Evolutionary conservation across 306 rosid genomes (phyloP).

Genomic region (Delonix regia): DNA sequence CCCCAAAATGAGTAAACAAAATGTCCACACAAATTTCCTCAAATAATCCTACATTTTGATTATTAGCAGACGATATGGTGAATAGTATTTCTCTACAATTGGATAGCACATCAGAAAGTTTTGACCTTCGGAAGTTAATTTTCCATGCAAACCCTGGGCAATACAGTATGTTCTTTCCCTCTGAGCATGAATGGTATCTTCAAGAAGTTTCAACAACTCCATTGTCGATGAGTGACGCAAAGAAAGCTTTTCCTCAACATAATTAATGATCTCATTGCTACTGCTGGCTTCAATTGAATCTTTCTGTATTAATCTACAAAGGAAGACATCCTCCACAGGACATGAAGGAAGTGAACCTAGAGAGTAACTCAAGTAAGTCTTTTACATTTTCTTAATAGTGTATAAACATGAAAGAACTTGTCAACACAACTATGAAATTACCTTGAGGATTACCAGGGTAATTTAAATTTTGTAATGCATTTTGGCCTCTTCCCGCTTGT

Average conservation of each 20-base stretch:
- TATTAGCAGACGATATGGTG: background rate
- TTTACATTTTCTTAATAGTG: slow-evolving; percentile 25
- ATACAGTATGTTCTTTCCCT: slow-evolving; percentile 55
- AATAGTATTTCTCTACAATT: slow-evolving; percentile 23
- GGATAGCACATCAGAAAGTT: slow-evolving; percentile 34
- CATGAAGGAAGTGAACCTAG: slow-evolving; percentile 74
- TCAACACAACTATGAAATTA: slow-evolving; percentile 27
- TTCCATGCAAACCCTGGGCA: slow-evolving; percentile 49
- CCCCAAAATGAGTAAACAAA: slow-evolving; percentile 39
- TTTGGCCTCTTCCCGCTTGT: slow-evolving; percentile 71
- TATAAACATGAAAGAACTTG: slow-evolving; percentile 19
- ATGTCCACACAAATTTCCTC: slow-evolving; percentile 31
- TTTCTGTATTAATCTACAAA: slow-evolving; percentile 78
- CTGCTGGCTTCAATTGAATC: slow-evolving; percentile 59
- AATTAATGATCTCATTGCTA: slow-evolving; percentile 44
- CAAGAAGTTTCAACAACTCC: slow-evolving; percentile 61
- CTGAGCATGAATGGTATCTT: slow-evolving; percentile 56
- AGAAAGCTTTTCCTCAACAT: slow-evolving; percentile 72
- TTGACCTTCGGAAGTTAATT: slow-evolving; percentile 77
- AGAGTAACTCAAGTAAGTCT: slow-evolving; percentile 45
- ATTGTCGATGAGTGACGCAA: slow-evolving; percentile 64
- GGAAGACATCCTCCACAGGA: slow-evolving; percentile 80
- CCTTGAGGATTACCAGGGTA: slow-evolving; percentile 56
- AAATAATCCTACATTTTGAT: slow-evolving; percentile 31
- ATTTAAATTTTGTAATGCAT: slow-evolving; percentile 52